Conservation (phyloP, 1,284 basidiomycete species). For the Sporisorium reilianum region DNA sequence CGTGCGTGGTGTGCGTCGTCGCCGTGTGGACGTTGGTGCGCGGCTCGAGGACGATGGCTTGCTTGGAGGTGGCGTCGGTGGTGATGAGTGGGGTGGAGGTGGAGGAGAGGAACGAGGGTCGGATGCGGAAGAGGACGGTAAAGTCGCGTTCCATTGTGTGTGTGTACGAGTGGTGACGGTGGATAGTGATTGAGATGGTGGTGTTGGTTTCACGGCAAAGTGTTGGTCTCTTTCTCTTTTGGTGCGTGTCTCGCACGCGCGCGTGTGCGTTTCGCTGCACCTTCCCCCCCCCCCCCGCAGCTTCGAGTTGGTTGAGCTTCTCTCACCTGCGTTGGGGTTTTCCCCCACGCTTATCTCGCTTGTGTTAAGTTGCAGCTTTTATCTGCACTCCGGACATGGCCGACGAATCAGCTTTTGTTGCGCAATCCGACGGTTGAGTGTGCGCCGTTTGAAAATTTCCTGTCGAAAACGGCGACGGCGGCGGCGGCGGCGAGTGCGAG, state of each 20-base stretch:
- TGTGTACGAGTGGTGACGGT: neutral
- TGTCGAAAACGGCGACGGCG: slow-evolving; percentile 1
- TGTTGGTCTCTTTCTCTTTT: slow-evolving; percentile 9
- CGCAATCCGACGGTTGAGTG: slow-evolving; percentile 11
- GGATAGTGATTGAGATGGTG: neutral
- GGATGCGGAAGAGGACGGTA: slow-evolving; percentile 37
- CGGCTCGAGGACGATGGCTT: slow-evolving; percentile 23
- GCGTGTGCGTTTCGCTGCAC: neutral
- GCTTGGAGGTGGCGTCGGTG: neutral
- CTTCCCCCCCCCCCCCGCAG: too few relatives aligned
- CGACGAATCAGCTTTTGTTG: slow-evolving; percentile 11
- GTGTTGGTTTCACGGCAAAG: neutral
- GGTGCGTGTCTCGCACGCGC: too few relatives aligned
- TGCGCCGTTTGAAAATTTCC: slow-evolving; percentile 4
- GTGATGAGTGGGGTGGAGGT: neutral
- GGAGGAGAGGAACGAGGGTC: slow-evolving; percentile 15
- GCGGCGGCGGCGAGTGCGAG: too few relatives aligned
- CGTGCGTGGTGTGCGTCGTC: slow-evolving; percentile 12
- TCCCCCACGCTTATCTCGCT: too few relatives aligned
- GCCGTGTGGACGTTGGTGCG: slow-evolving; percentile 7
- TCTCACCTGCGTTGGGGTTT: too few relatives aligned
- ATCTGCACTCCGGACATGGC: slow-evolving; percentile 19
- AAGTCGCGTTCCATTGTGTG: slow-evolving; percentile 34
- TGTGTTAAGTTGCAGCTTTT: too few relatives aligned
- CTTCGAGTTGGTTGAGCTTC: neutral